Base-by-base conservation (phyloP, 257 asterid genomes). In the Solanum etuberosum region DNA sequence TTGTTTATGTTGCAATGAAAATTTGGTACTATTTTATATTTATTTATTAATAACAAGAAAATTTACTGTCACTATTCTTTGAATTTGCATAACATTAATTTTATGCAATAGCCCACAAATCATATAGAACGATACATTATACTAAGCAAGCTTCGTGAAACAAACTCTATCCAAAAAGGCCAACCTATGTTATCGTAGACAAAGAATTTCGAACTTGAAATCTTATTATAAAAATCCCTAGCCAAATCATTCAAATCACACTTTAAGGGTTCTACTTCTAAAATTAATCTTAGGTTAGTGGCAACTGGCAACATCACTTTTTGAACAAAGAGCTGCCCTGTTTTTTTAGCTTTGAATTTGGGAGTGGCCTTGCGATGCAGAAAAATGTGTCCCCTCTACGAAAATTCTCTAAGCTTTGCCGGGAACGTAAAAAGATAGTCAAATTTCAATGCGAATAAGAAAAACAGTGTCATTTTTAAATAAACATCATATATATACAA, bases 111-210 rank as follows among this genome's bases (percentile, higher is more conserved):
- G 1, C 15, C 15, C 29, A 61, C 16, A 1, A 1, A 61, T 61
- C 31, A 61, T 61, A 61, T 61, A 61, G 0, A 61, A n/a, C 1
- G 1, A 9, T 61, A 1, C 16, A 61, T 10, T 61, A 61, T 23
- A 61, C 31, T 2, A 9, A 61, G 7, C 16, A 61, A 61, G 31
- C 70, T 5, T 23, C 0, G 7, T 11, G 7, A n/a, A 10, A n/a
- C 0, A 61, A 61, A 61, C 31, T 61, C 10, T n/a, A 4, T 23
- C 15, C 7, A 61, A 23, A 61, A 61, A 61, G 31, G 3, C 9
- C 9, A 38, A 40, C 9, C 3, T 40, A 7, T 0, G 0, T 23
- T 9, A 0, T 61, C 7, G 1, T 23, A 61, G 29, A 61, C 1
- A 23, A 61, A 4, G 0, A 23, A 8, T 4, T 23, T 61, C 13